Base-by-base conservation (phyloP, 345 rosid genomes). In the Citrus reticulata region DNA sequence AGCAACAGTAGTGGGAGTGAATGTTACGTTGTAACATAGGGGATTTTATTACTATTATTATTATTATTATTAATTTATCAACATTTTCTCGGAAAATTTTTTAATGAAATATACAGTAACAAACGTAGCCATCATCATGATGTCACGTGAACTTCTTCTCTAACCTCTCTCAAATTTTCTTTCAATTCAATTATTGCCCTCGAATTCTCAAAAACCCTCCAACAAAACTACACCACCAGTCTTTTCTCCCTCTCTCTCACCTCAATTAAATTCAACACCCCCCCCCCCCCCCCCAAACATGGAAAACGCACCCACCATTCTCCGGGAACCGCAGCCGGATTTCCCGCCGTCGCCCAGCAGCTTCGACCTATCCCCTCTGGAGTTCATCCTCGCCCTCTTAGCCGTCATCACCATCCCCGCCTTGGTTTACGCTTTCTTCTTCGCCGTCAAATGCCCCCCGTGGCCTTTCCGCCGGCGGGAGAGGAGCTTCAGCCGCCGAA, bases 341-440 rank as follows among this genome's bases (percentile, higher is more conserved):
- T 89, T 92, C 81, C 94, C 98, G 0, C 82, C 84, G 0, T 68
- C 91, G 8, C 81, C 94, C 4, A 80, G 87, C 14, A 86, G 79
- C 78, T 81, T 90, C 62, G 95, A 92, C 81, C 68, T 95, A 30
- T 83, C 98, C 22, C 91, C 98, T 60, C 88, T 93, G 9, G 89
- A 86, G 78, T 85, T 92, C 84, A 80, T 92, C 29, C 89, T 93
- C 55, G 92, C 88, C 49, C 76, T 95, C 73, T 40, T 95, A 19
- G 98, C 98, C 1, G 49, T 93, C 77, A 73, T 93, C 87, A 87
- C 94, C 63, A 86, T 93, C 86, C 93, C 94, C 13, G 84, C 87
- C 74, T 78, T 95, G 83, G 88, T 86, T 82, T 95, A 86, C 87
- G 86, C 94, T 62, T 77, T 92, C 80, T 86, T 90, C 78, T 90